Conservation (phyloP, 2,329 filamentous ascomycete genomes). For the Eutypa lata region DNA sequence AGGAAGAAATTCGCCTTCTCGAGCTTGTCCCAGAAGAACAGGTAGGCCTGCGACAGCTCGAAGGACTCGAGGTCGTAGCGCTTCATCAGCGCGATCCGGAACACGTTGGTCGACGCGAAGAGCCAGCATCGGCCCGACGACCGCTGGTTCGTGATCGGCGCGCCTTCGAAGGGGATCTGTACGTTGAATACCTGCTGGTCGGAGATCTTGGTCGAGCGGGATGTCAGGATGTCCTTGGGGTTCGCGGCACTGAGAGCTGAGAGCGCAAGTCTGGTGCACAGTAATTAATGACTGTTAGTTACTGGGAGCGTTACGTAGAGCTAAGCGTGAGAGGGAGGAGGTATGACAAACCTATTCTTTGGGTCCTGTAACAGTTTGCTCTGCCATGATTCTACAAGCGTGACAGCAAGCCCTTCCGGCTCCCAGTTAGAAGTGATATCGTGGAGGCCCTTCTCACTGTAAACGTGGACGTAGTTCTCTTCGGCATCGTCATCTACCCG, state of each 20-base stretch:
- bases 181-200: slow-evolving; percentile 83
- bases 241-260: slow-evolving; percentile 68
- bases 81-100: slow-evolving; percentile 84
- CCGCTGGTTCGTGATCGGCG: slow-evolving; percentile 80
- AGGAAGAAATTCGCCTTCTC: slow-evolving; percentile 91
- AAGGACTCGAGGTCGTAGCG: slow-evolving; percentile 74
- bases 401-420: slow-evolving; percentile 48
- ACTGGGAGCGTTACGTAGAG: too few species aligned
- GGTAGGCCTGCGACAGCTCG: slow-evolving; percentile 82
- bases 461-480: slow-evolving; percentile 53
- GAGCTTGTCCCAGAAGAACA: slow-evolving; percentile 93
- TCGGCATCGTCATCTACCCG: slow-evolving; percentile 37
- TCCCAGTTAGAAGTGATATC: slow-evolving; percentile 20
- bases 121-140: slow-evolving; percentile 85
- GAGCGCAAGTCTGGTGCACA: slow-evolving; percentile 63
- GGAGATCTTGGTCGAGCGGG: slow-evolving; percentile 57
- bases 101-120: slow-evolving; percentile 88
- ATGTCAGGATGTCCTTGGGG: slow-evolving; percentile 63
- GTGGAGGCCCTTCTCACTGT: slow-evolving; percentile 35
- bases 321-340: neutral
- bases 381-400: slow-evolving; percentile 57
- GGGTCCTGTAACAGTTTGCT: slow-evolving; percentile 60
- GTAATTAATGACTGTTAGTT: too few species aligned
- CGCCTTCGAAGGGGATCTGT: slow-evolving; percentile 76
- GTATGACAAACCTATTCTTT: slow-evolving; percentile 54